Evolutionary conservation across 2,329 filamentous ascomycete genomes (phyloP).

Genomic region (Mycosphaerella sp.): DNA sequence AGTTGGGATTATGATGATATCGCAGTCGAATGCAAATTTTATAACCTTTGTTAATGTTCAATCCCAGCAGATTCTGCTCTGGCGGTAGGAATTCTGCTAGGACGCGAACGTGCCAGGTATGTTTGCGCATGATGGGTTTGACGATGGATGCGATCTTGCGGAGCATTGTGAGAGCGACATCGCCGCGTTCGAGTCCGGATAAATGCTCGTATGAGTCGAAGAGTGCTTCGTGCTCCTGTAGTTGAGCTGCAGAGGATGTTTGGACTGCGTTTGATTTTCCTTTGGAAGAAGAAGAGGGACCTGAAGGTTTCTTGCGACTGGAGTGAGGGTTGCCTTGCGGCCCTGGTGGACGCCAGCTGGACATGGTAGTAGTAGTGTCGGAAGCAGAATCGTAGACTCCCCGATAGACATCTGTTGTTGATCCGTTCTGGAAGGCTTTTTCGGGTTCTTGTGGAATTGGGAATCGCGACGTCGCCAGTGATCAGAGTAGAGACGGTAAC

Average conservation of each 20-base stretch:
- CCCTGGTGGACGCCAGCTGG: conserved; percentile 16
- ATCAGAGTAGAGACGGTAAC: conserved; percentile 62
- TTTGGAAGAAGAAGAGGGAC: conserved; percentile 6
- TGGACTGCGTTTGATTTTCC: conserved; percentile 32
- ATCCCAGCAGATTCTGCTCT: conserved; percentile 64
- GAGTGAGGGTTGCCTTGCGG: conserved; percentile 16
- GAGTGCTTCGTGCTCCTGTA: conserved; percentile 43
- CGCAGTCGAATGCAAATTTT: conserved; percentile 79
- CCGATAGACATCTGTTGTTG: conserved; percentile 52
- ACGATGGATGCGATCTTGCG: conserved; percentile 80
- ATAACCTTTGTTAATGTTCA: conserved; percentile 71
- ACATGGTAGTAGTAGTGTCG: conserved; percentile 10
- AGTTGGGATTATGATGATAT: conserved; percentile 63
- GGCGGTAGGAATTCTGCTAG: conserved; percentile 81
- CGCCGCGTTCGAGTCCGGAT: conserved; percentile 39
- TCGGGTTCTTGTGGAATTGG: conserved; percentile 56
- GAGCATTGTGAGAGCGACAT: conserved; percentile 52
- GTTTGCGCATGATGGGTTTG: conserved; percentile 89
- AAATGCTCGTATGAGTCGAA: conserved; percentile 48
- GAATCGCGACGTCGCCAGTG: conserved; percentile 58
- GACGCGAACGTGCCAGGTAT: conserved; percentile 70
- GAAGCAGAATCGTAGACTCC: neutral
- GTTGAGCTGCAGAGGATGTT: conserved; percentile 31
- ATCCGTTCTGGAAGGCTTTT: conserved; percentile 69
- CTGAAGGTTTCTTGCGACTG: conserved; percentile 14